Evolutionary conservation across 2,329 filamentous ascomycete genomes (phyloP), one percentile per base, ranked within the genome.

Genomic region (Pseudogymnoascus sp.): DNA sequence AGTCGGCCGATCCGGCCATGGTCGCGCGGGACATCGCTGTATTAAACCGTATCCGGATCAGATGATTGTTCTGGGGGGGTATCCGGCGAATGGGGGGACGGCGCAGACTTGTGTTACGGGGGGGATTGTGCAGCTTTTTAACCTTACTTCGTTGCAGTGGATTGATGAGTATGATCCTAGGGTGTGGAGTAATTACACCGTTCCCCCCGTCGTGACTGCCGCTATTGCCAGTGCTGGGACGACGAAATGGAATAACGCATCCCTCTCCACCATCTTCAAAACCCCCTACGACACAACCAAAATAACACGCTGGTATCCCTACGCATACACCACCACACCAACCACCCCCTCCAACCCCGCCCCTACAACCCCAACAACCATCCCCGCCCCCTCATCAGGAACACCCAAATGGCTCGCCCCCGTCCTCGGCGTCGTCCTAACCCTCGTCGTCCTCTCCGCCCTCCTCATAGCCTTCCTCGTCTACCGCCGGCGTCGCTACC

Each of bases 31-130:
- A 0, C 90, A 93, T 72, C 84, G 85, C 38, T 94, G 90, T 74
- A 84, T 92, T 68, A 83, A 84, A 69, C 83, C 84, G 1, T 93
- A 91, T 75, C 87, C 91, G 14, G 86, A 88, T 64, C 90, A 93
- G 73, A 92, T 95, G 86, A 79, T 94, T 66, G 80, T 88, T 6
- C 78, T 93, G 12, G 91, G 91, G 25, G 91, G 91, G 10, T 88
- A 84, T 66, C 74, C 76, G 1, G 47, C 78, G 4, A 42, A 69
- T 1, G 16, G 70, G 1, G 76, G 74, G 1, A 28, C 12, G 0
- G 50, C 56, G 0, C 63, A 70, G 0, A 66, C 65, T 88, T 89
- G 85, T 63, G 72, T 89, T 1, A 75, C 77, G 0, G 73, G 71
- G 1, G 77, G 79, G n/a, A 74, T 76, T 82, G 74, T 90, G 37